Percentiles rank a stretch among this genome's conserved stretches.
Conservation (phyloP, 2,329 filamentous ascomycete genomes). For the Fusarium protoensiforme region DNA sequence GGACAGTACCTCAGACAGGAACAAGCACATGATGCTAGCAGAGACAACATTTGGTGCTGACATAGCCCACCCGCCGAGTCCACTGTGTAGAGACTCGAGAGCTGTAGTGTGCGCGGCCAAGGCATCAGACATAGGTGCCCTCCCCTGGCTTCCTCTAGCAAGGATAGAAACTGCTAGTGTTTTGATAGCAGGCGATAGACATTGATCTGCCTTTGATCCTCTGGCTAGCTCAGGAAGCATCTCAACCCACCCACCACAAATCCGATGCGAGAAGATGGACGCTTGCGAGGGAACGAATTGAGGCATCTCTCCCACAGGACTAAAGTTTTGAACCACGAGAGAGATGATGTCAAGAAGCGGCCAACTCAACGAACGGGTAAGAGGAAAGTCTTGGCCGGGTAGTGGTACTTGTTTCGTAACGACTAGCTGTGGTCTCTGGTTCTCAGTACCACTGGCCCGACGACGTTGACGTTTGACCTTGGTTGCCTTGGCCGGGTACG, state of each 20-base stretch:
- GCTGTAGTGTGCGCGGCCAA: slow-evolving; percentile 45
- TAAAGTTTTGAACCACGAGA: slow-evolving; percentile 37
- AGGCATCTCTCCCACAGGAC: slow-evolving; percentile 9
- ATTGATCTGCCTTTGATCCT: slow-evolving; percentile 21
- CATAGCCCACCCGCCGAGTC: not conserved
- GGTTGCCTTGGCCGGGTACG: not conserved
- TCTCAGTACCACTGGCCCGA: not conserved
- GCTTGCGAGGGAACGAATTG: not conserved
- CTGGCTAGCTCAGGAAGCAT: slow-evolving; percentile 47
- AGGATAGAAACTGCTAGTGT: slow-evolving; percentile 48
- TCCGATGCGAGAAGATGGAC: slow-evolving; percentile 45
- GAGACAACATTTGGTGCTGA: slow-evolving; percentile 7
- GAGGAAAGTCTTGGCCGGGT: not conserved
- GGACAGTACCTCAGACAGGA: slow-evolving; percentile 8
- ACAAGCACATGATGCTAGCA: slow-evolving; percentile 20
- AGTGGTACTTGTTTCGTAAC: not conserved
- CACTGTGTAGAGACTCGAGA: slow-evolving; percentile 42
- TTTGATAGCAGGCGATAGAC: slow-evolving; percentile 46
- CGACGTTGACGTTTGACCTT: not conserved
- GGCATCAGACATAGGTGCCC: slow-evolving; percentile 37
- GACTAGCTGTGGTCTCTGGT: not conserved
- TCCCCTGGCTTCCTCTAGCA: slow-evolving; percentile 30
- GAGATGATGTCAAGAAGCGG: slow-evolving; percentile 40
- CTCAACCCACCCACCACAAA: slow-evolving; percentile 55
- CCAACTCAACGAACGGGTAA: slow-evolving; percentile 24